phyloP scores from a whole-genome alignment of 1,284 basidiomycete genomes.

The Ceratorhiza oryzae-sativae region DNA sequence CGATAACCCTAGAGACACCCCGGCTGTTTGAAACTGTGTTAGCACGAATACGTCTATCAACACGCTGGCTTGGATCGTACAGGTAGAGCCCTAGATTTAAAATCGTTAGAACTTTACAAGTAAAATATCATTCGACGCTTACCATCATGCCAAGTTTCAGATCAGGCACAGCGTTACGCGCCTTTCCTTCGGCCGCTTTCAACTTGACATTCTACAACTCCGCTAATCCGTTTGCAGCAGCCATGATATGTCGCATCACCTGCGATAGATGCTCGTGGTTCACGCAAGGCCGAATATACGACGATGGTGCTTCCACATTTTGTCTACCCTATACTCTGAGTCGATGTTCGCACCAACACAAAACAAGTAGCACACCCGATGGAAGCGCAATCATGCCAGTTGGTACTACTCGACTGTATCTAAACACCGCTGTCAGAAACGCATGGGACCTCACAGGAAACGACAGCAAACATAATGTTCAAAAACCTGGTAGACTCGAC shows the following conservation, averaged over 20 bases:
- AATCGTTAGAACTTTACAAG: neutral
- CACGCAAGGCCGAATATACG: neutral
- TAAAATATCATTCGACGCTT: neutral
- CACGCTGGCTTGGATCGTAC: neutral
- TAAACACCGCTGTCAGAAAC: neutral
- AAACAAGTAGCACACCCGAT: neutral
- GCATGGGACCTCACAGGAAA: neutral
- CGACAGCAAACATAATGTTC: neutral
- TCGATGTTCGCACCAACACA: neutral
- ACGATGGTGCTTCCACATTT: constrained; percentile 11
- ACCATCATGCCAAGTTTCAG: neutral
- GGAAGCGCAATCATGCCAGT: neutral
- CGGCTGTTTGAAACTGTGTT: neutral
- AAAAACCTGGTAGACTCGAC: neutral
- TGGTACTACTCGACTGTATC: neutral
- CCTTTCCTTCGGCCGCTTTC: neutral
- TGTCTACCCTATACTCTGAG: constrained; percentile 2
- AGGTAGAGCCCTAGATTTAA: neutral
- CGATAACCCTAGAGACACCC: neutral
- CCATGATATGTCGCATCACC: neutral
- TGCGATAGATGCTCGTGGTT: neutral
- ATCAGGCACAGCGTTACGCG: neutral
- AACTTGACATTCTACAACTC: neutral
- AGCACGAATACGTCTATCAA: neutral
- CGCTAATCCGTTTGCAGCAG: neutral